These are phyloP conservation scores for Diaporthe longicolla DNA, from an alignment of 2,329 filamentous ascomycete species.

Conservation along the genomic window DNA sequence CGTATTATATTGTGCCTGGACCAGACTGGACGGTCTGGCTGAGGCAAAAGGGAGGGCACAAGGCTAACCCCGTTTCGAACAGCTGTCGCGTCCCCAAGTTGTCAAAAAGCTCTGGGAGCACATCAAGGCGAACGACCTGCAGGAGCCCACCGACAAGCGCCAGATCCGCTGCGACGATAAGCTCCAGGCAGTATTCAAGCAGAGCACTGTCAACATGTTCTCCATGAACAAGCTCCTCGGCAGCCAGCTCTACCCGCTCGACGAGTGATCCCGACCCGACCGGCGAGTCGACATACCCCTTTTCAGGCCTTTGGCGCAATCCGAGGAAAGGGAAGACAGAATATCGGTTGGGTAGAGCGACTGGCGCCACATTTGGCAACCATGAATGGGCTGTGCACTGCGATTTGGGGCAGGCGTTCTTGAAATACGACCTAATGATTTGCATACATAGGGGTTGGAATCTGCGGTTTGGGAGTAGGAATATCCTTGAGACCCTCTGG, in stretches of 20 bases:
- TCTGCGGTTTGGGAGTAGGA: slow-evolving; percentile 28
- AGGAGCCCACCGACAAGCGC: slow-evolving; percentile 91
- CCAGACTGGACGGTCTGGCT: neutral
- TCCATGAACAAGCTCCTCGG: slow-evolving; percentile 98
- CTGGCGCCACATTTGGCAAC: slow-evolving; percentile 3
- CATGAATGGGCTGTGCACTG: slow-evolving; percentile 28
- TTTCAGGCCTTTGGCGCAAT: neutral
- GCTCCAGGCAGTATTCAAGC: slow-evolving; percentile 93
- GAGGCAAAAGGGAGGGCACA: neutral
- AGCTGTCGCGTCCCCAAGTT: slow-evolving; percentile 94
- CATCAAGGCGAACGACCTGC: slow-evolving; percentile 88
- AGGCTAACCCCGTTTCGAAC: slow-evolving; percentile 45
- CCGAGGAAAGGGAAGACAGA: neutral
- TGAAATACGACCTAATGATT: slow-evolving; percentile 39
- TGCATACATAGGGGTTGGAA: slow-evolving; percentile 29
- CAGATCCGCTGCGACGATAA: slow-evolving; percentile 94
- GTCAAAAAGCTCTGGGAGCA: slow-evolving; percentile 98
- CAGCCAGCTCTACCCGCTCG: slow-evolving; percentile 87
- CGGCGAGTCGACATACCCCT: neutral
- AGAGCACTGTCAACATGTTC: slow-evolving; percentile 96
- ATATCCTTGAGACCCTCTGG: slow-evolving; percentile 15
- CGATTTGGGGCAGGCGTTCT: slow-evolving; percentile 35
- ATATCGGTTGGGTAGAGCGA: slow-evolving; percentile 13
- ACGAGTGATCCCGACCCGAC: slow-evolving; percentile 63
- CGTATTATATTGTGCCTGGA: slow-evolving; percentile 45